phyloP scores from a whole-genome alignment of 1,284 basidiomycete genomes.

The Cryptococcus sp. region DNA sequence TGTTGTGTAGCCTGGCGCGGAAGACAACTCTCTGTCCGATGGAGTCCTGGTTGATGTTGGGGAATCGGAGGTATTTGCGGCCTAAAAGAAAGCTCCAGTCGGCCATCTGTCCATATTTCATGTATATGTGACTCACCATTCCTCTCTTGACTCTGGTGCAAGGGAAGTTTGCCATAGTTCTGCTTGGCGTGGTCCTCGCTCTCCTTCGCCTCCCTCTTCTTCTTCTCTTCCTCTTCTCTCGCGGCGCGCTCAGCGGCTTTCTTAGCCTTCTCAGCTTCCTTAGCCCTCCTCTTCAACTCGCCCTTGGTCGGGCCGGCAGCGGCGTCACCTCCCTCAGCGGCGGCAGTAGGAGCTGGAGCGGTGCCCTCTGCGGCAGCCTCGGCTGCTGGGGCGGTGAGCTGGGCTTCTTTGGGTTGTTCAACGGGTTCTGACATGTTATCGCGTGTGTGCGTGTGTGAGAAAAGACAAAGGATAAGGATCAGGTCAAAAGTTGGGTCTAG shows the following conservation, averaged over 20 bases:
- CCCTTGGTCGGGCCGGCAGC: conserved; percentile 69
- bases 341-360: conserved; percentile 2
- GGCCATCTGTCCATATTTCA: too few species aligned
- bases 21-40: conserved; percentile 81
- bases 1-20: conserved; percentile 89
- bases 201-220: conserved; percentile 71
- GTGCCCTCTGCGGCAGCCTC: conserved; percentile 14
- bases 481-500: neutral
- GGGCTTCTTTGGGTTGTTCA: conserved; percentile 12
- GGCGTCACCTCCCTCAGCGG: conserved; percentile 9
- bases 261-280: conserved; percentile 88
- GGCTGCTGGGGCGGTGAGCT: conserved; percentile 11
- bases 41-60: conserved; percentile 65
- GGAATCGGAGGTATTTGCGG: conserved; percentile 63
- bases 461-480: conserved; percentile 1
- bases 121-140: conserved; percentile 44
- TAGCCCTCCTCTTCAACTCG: conserved; percentile 90
- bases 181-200: conserved; percentile 78
- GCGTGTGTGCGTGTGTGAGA: neutral
- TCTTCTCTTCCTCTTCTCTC: conserved; percentile 73
- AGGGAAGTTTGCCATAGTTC: conserved; percentile 85
- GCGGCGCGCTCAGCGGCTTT: conserved; percentile 83
- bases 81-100: conserved; percentile 41
- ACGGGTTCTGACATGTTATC: conserved; percentile 28
- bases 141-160: conserved; percentile 84